phyloP scores from a whole-genome alignment of 805 yeast genomes.

The Wickerhamiella vanderwaltii region DNA sequence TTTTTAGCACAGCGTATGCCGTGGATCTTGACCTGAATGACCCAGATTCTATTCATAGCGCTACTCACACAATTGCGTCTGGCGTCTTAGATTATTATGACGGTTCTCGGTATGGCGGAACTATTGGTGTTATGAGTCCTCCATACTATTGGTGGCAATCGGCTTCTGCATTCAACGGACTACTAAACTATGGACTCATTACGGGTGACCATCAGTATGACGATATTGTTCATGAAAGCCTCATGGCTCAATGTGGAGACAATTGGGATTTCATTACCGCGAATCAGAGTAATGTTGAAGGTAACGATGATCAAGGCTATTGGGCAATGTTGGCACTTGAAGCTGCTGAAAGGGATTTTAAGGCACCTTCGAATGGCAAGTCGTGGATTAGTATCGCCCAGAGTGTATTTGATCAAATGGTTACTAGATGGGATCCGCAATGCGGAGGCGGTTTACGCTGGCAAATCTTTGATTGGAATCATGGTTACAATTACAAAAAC shows the following conservation, averaged over 20 bases:
- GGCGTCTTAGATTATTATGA: slow-evolving; percentile 74
- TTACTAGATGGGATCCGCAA: slow-evolving; percentile 52
- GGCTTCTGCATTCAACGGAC: slow-evolving; percentile 45
- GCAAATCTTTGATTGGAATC: slow-evolving; percentile 83
- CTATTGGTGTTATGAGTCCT: slow-evolving; percentile 52
- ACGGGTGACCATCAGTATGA: slow-evolving; percentile 56
- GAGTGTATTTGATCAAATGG: slow-evolving; percentile 74
- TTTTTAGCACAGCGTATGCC: slow-evolving; percentile 5
- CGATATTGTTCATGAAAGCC: slow-evolving; percentile 42
- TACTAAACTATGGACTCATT: slow-evolving; percentile 68
- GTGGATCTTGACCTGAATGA: slow-evolving; percentile 16
- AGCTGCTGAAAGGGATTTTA: slow-evolving; percentile 67
- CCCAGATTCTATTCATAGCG: slow-evolving; percentile 28
- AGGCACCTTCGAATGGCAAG: slow-evolving; percentile 37
- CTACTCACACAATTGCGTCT: slow-evolving; percentile 44
- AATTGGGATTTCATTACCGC: slow-evolving; percentile 57
- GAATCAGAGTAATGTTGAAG: slow-evolving; percentile 69
- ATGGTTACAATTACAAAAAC: slow-evolving; percentile 79
- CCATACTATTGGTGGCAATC: slow-evolving; percentile 89
- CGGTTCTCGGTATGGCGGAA: slow-evolving; percentile 50
- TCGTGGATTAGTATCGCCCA: slow-evolving; percentile 65
- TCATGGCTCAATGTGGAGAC: slow-evolving; percentile 52
- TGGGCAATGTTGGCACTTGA: slow-evolving; percentile 78
- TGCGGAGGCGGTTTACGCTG: slow-evolving; percentile 70
- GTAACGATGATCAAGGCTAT: slow-evolving; percentile 82